Percentiles rank a stretch among this genome's conserved stretches.
Conservation (phyloP, 352 stramenopile species). For the Phytophthora melonis region DNA sequence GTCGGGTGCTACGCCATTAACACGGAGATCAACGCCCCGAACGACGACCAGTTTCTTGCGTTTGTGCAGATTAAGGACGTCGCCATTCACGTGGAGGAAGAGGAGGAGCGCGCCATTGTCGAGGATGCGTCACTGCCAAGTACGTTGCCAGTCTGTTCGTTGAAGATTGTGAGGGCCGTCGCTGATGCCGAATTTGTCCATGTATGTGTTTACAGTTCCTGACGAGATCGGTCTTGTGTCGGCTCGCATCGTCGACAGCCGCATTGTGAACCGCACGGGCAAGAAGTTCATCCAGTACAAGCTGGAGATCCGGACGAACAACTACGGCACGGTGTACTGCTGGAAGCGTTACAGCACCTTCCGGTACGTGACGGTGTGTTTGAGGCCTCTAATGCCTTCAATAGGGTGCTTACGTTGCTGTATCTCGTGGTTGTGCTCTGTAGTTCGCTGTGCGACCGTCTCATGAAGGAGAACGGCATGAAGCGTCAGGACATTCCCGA, state of each 20-base stretch:
- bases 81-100: conserved; percentile 69
- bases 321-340: conserved; percentile 90
- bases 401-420: background rate
- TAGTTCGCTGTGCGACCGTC: conserved; percentile 83
- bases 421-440: conserved; percentile 9
- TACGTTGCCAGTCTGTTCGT: conserved; percentile 47
- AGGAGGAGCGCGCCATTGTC: conserved; percentile 83
- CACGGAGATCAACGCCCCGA: conserved; percentile 77
- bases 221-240: conserved; percentile 86
- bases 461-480: conserved; percentile 88
- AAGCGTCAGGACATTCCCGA: conserved; percentile 87
- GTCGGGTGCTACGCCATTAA: conserved; percentile 91
- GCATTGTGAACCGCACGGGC: conserved; percentile 82
- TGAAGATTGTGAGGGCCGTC: conserved; percentile 23
- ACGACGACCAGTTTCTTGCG: conserved; percentile 84
- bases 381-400: background rate
- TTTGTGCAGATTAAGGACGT: conserved; percentile 89
- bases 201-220: conserved; percentile 56
- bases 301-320: conserved; percentile 87
- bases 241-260: conserved; percentile 85
- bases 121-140: conserved; percentile 81
- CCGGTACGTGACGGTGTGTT: conserved; percentile 47
- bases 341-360: conserved; percentile 93
- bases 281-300: conserved; percentile 94
- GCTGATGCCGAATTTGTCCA: conserved; percentile 18